A percentile compares a stretch with the other conserved stretches of the same genome.
phyloP scores from a whole-genome alignment of 768 basidiomycete genomes.

The Lenzites betulinus region DNA sequence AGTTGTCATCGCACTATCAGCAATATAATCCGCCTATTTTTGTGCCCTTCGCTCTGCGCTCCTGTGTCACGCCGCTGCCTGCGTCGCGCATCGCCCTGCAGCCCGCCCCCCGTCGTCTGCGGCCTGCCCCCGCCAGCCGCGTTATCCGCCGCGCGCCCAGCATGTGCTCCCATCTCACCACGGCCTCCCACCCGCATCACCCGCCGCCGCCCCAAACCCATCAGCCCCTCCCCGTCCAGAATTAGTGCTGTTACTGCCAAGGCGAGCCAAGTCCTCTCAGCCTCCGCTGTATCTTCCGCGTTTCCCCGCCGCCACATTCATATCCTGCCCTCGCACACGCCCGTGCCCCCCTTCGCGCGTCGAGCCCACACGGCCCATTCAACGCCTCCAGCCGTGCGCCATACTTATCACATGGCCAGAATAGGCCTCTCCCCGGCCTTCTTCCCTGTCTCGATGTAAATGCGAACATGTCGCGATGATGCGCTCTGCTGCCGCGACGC shows the following conservation, averaged over 20 bases:
- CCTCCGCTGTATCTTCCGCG: slow-evolving; percentile 15
- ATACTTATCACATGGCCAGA: neutral
- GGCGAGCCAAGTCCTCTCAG: slow-evolving; percentile 20
- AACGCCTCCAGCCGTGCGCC: neutral
- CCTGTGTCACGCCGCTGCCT: neutral
- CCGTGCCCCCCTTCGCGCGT: neutral
- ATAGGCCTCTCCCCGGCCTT: neutral
- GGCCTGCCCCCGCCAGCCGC: neutral
- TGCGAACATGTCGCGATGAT: neutral
- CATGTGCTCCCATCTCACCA: neutral
- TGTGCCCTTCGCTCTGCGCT: slow-evolving; percentile 4
- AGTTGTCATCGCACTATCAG: slow-evolving; percentile 17
- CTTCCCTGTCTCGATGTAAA: neutral
- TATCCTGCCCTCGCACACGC: neutral
- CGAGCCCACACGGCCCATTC: neutral
- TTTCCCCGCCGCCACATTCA: slow-evolving; percentile 11
- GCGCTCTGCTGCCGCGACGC: neutral
- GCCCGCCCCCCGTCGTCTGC: neutral
- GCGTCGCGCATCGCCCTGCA: neutral
- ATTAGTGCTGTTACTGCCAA: slow-evolving; percentile 23
- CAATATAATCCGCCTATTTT: slow-evolving; percentile 20
- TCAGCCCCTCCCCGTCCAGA: slow-evolving; percentile 11
- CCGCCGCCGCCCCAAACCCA: neutral
- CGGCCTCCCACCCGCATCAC: slow-evolving; percentile 1
- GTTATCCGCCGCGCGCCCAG: neutral